phyloP scores from a whole-genome alignment of 257 asterid species.

The Gardenia jasminoides region DNA sequence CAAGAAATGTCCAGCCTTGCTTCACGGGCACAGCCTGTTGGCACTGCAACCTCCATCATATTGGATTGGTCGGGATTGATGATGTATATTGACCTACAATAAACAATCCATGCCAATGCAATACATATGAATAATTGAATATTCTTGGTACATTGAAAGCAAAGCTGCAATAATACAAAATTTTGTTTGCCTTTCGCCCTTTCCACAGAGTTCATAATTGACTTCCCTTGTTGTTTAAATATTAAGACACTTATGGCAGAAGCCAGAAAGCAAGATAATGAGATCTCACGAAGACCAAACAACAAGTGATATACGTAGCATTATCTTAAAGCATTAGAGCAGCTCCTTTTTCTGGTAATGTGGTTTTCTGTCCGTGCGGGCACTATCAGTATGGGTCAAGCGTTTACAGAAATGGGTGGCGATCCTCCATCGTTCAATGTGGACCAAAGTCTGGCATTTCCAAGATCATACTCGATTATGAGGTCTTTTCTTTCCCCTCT shows the following conservation, averaged over 20 bases:
- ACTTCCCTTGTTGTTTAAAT: background rate
- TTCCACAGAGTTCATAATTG: background rate
- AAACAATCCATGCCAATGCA: background rate
- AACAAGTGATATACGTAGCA: conserved; percentile 1
- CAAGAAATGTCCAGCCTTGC: conserved; percentile 3
- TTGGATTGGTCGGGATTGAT: background rate
- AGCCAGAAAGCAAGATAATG: background rate
- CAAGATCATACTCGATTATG: background rate
- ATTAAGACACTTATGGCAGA: no score
- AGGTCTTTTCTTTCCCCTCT: background rate
- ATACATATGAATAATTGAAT: background rate
- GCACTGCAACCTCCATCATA: background rate
- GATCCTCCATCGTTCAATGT: conserved; percentile 8
- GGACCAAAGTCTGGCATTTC: conserved; percentile 7
- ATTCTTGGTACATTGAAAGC: conserved; percentile 1
- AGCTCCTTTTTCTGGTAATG: background rate
- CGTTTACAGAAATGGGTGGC: conserved; percentile 10
- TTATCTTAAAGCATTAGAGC: background rate
- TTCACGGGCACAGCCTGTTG: background rate
- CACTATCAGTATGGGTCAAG: conserved; percentile 11
- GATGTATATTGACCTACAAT: background rate
- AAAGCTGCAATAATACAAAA: background rate
- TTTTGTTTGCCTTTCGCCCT: background rate
- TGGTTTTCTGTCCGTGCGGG: background rate
- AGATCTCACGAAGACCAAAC: background rate